phyloP scores from a whole-genome alignment of 768 basidiomycete genomes.

The Pseudohyphozyma bogoriensis region DNA sequence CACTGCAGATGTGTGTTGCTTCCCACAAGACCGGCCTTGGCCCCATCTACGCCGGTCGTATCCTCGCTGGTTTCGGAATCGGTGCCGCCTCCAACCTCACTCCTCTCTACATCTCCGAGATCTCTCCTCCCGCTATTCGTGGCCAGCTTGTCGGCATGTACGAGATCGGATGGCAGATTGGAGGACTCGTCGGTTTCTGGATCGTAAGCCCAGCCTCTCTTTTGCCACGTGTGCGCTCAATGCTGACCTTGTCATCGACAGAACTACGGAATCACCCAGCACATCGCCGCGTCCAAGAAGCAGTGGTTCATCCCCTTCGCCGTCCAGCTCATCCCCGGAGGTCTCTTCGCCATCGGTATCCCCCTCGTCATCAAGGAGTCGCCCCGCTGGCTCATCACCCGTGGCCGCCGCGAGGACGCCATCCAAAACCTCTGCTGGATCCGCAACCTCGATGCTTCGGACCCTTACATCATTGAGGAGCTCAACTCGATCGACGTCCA shows the following conservation, averaged over 20 bases:
- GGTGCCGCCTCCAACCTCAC: slow-evolving; percentile 33
- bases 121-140: slow-evolving; percentile 37
- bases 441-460: slow-evolving; percentile 33
- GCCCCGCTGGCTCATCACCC: slow-evolving; percentile 35
- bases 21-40: slow-evolving; percentile 29
- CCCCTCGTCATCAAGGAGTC: slow-evolving; percentile 34
- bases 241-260: too few species aligned
- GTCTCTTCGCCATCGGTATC: slow-evolving; percentile 34
- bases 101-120: slow-evolving; percentile 47
- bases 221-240: too few species aligned
- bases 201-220: too few species aligned
- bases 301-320: slow-evolving; percentile 36
- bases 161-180: slow-evolving; percentile 47
- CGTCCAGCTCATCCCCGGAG: slow-evolving; percentile 35
- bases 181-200: slow-evolving; percentile 22
- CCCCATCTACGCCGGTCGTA: slow-evolving; percentile 44
- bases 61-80: slow-evolving; percentile 43
- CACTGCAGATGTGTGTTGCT: too few species aligned
- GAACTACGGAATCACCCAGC: slow-evolving; percentile 29
- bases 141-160: slow-evolving; percentile 46
- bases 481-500: slow-evolving; percentile 23
- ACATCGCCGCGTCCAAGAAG: slow-evolving; percentile 40
- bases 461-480: slow-evolving; percentile 16
- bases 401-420: slow-evolving; percentile 33
- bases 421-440: slow-evolving; percentile 35